Conservation (phyloP, 441 rosid species). For the Brassica balearica region DNA sequence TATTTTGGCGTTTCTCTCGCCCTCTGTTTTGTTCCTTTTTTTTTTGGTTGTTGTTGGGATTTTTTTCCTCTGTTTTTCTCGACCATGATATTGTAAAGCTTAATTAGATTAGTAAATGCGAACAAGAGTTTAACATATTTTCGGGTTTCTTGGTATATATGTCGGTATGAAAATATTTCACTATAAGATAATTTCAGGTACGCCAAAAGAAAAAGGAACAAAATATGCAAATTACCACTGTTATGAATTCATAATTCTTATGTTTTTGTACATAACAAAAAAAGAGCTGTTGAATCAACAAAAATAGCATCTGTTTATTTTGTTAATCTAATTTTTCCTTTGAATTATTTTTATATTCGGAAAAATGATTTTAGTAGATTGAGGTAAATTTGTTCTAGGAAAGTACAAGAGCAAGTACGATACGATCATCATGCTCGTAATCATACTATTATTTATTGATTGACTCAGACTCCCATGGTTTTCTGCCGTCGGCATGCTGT, state of each 20-base stretch:
- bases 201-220: neutral
- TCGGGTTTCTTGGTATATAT: neutral
- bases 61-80: slow-evolving; percentile 29
- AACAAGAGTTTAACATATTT: slow-evolving; percentile 16
- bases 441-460: slow-evolving; percentile 6
- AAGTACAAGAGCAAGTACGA: slow-evolving; percentile 34
- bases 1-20: neutral
- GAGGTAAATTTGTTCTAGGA: neutral
- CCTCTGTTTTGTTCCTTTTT: slow-evolving; percentile 28
- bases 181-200: neutral
- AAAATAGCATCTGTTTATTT: neutral
- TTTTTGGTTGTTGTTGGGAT: slow-evolving; percentile 2
- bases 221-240: neutral
- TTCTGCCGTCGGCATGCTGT: slow-evolving; percentile 30
- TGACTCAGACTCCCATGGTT: slow-evolving; percentile 33
- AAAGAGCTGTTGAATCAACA: neutral
- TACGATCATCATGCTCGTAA: slow-evolving; percentile 18
- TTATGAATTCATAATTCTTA: neutral
- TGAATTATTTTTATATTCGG: neutral
- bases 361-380: neutral
- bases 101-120: slow-evolving; percentile 14
- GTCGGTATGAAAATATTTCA: neutral
- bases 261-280: neutral
- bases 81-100: slow-evolving; percentile 26
- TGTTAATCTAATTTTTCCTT: neutral